Evolutionary conservation across 768 basidiomycete species (phyloP).

Genomic region (Termitomyces titanicus): DNA sequence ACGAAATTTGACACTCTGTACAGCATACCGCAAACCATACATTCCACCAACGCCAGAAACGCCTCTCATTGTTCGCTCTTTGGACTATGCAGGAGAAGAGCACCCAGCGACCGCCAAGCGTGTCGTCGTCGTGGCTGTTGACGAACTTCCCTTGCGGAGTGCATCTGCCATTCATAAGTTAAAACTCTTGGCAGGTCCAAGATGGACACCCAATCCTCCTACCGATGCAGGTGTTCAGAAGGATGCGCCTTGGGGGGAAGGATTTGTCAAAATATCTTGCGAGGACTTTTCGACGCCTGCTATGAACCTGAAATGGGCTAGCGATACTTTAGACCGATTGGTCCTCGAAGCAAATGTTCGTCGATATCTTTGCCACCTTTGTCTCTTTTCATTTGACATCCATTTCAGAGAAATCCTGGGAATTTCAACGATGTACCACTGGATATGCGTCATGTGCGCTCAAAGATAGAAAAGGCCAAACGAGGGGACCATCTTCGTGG

Average conservation of each 20-base stretch:
- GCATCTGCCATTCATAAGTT: slow-evolving; percentile 76
- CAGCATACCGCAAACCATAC: slow-evolving; percentile 84
- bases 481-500: slow-evolving; percentile 65
- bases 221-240: slow-evolving; percentile 58
- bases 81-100: slow-evolving; percentile 73
- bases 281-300: slow-evolving; percentile 79
- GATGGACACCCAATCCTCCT: slow-evolving; percentile 80
- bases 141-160: slow-evolving; percentile 61
- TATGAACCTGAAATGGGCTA: slow-evolving; percentile 95
- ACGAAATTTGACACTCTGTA: slow-evolving; percentile 6
- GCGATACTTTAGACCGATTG: slow-evolving; percentile 77
- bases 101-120: slow-evolving; percentile 74
- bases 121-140: slow-evolving; percentile 70
- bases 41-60: slow-evolving; percentile 53
- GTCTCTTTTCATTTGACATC: background rate
- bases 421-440: slow-evolving; percentile 65
- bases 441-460: slow-evolving; percentile 78
- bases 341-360: slow-evolving; percentile 84
- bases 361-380: slow-evolving; percentile 12
- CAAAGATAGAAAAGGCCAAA: slow-evolving; percentile 68
- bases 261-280: slow-evolving; percentile 88
- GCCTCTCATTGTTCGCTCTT: slow-evolving; percentile 68
- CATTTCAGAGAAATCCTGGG: slow-evolving; percentile 35
- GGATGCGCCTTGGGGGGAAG: slow-evolving; percentile 53
- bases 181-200: slow-evolving; percentile 82